A percentile compares a stretch with the other conserved stretches of the same genome.
phyloP scores from a whole-genome alignment of 1,139 yeast species.

The Magnusiomyces magnusii region DNA sequence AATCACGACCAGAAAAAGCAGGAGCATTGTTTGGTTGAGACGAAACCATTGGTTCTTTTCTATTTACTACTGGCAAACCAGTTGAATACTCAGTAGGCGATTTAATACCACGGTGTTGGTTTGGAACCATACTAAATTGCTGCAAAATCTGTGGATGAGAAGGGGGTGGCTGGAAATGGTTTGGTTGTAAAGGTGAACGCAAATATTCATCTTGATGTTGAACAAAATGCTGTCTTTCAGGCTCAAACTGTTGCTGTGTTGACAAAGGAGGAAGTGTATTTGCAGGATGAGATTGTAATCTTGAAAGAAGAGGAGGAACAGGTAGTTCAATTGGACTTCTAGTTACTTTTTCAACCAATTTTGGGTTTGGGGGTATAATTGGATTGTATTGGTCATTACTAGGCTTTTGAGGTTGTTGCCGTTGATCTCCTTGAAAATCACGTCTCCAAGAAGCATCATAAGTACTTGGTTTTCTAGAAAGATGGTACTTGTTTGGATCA shows the following conservation, averaged over 20 bases:
- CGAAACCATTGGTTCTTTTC: background rate
- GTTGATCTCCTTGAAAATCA: background rate
- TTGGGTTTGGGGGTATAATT: background rate
- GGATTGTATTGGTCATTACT: background rate
- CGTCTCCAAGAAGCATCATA: background rate
- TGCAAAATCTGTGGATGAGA: background rate
- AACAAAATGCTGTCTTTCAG: background rate
- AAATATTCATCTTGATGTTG: background rate
- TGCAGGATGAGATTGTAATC: background rate
- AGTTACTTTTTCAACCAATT: background rate
- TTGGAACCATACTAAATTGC: background rate
- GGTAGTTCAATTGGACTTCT: background rate
- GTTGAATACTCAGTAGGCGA: background rate
- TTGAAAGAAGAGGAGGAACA: background rate
- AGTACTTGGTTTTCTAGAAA: background rate
- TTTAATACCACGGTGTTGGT: background rate
- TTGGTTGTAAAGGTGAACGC: background rate
- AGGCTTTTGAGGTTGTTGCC: background rate
- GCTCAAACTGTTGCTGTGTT: background rate
- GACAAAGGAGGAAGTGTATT: background rate
- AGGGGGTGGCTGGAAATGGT: background rate
- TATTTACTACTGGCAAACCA: background rate
- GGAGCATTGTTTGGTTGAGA: background rate
- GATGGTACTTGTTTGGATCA: background rate
- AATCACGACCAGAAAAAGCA: background rate